Evolutionary conservation across 306 rosid species (phyloP).

Genomic region (Hippophae rhamnoides): DNA sequence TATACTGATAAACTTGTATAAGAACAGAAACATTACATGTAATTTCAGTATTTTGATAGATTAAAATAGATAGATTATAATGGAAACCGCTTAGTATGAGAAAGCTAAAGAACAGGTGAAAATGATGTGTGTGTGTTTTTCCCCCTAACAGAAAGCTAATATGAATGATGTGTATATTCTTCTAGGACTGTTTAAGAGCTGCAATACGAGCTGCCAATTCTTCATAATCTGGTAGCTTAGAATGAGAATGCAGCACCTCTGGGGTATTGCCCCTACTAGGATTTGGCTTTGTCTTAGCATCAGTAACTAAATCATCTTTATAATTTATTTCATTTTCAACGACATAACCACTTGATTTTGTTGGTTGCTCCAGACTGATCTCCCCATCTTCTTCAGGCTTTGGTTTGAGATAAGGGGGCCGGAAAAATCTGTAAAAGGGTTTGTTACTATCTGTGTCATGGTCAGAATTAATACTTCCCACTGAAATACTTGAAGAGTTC

Average conservation of each 20-base stretch:
- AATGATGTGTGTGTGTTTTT: no score
- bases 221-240: constrained; percentile 70
- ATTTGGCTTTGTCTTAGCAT: constrained; percentile 39
- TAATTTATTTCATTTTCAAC: constrained; percentile 22
- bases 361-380: constrained; percentile 21
- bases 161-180: background rate
- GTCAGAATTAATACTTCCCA: constrained; percentile 31
- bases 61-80: no score
- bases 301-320: constrained; percentile 7
- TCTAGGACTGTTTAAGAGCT: constrained; percentile 40
- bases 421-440: constrained; percentile 29
- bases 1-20: no score
- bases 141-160: no score
- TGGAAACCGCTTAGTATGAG: no score
- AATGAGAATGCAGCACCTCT: constrained; percentile 21
- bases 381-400: constrained; percentile 21
- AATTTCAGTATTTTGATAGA: no score
- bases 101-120: no score
- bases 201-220: constrained; percentile 46
- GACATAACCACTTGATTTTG: constrained; percentile 3
- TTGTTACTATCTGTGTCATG: constrained; percentile 40
- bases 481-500: constrained; percentile 34
- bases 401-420: constrained; percentile 63
- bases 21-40: no score
- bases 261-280: constrained; percentile 11